Conservation (phyloP, 116 monocot species). For the Dioscorea cayenensis region DNA sequence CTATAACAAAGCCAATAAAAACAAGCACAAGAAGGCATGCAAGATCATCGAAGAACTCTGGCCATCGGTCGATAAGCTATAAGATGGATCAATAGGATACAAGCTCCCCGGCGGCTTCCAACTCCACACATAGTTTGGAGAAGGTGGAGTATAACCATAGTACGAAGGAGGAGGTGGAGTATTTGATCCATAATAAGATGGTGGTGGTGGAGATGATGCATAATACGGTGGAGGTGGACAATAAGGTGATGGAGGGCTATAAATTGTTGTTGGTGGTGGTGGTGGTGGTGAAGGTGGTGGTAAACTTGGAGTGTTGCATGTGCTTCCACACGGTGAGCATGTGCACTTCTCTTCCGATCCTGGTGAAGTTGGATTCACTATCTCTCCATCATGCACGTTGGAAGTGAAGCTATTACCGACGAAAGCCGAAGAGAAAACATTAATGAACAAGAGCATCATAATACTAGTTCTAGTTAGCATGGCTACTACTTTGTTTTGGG, state of each 20-base stretch:
- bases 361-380: not conserved
- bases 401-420: not conserved
- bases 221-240: constrained; percentile 2
- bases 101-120: constrained; percentile 9
- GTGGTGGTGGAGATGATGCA: not conserved
- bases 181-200: not conserved
- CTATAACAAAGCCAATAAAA: not conserved
- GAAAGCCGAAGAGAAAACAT: not conserved
- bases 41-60: not conserved
- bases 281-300: not conserved
- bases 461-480: not conserved
- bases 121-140: not conserved
- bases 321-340: constrained; percentile 2
- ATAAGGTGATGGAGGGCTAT: not conserved
- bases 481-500: not conserved
- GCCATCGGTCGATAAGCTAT: not conserved
- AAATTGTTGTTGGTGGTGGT: not conserved
- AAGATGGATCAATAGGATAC: constrained; percentile 7
- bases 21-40: not conserved
- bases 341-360: constrained; percentile 4
- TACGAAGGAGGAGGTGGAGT: not conserved
- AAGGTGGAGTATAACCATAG: not conserved
- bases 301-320: not conserved
- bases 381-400: not conserved
- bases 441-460: too few species aligned